Percentiles rank a stretch among this genome's conserved stretches.
phyloP scores from a whole-genome alignment of 2,329 filamentous ascomycete genomes.

The Byssoonygena ceratinophila region DNA sequence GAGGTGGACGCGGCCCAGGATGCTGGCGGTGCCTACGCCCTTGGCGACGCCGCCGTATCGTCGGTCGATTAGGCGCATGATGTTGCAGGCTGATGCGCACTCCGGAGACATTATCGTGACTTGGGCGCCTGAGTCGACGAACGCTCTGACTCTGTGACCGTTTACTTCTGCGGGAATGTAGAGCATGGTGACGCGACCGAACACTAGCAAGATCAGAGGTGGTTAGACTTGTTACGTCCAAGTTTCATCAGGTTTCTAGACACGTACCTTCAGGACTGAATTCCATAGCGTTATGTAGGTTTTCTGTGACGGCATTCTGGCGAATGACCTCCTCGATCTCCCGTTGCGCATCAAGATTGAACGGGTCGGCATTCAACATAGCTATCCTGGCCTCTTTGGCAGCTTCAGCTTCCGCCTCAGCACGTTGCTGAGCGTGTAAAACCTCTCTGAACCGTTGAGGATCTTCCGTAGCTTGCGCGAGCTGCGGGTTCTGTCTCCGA shows the following conservation, averaged over 20 bases:
- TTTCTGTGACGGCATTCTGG: conserved; percentile 87
- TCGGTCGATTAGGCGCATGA: conserved; percentile 89
- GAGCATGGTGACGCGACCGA: conserved; percentile 88
- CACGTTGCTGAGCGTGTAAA: conserved; percentile 55
- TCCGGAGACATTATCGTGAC: conserved; percentile 97
- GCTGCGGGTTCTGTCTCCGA: conserved; percentile 59
- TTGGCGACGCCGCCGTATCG: conserved; percentile 85
- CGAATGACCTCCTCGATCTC: conserved; percentile 97
- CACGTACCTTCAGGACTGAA: conserved; percentile 88
- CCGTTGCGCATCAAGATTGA: conserved; percentile 80
- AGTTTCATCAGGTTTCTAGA: too few species aligned
- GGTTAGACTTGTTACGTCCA: too few species aligned
- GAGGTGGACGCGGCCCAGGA: conserved; percentile 88
- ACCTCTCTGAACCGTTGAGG: conserved; percentile 64
- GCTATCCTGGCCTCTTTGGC: conserved; percentile 75
- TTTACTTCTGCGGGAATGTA: conserved; percentile 96
- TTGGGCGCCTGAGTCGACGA: conserved; percentile 95
- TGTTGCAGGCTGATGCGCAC: conserved; percentile 83
- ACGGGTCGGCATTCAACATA: conserved; percentile 82
- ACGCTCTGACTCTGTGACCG: conserved; percentile 79
- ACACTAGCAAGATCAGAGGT: conserved; percentile 50
- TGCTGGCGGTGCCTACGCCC: conserved; percentile 87
- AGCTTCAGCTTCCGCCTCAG: conserved; percentile 60
- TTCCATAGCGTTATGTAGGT: conserved; percentile 91
- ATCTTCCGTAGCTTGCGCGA: conserved; percentile 67